These are phyloP conservation scores for Oryza officinalis DNA, from an alignment of 176 grass and related monocot species.

Conservation along the genomic window DNA sequence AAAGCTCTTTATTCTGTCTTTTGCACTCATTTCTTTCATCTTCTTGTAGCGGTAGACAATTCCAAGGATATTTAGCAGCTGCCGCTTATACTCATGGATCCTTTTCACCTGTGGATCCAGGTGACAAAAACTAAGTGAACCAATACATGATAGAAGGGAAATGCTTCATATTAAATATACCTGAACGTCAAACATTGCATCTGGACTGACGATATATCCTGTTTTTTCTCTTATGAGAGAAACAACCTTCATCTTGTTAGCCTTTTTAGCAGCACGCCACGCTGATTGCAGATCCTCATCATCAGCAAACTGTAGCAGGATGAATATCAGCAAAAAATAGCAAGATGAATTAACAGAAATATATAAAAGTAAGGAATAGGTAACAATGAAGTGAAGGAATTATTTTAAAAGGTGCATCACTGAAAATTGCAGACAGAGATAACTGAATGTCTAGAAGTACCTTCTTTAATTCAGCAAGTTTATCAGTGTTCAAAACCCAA, in stretches of 20 bases:
- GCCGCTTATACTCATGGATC: constrained; percentile 98
- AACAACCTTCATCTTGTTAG: constrained; percentile 79
- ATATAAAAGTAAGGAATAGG: constrained; percentile 18
- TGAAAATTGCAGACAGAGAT: neutral
- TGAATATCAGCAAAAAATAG: constrained; percentile 63
- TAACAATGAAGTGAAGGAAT: neutral
- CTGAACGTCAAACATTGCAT: constrained; percentile 99
- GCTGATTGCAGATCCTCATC: constrained; percentile 82
- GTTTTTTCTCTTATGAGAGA: constrained; percentile 91
- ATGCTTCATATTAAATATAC: constrained; percentile 53
- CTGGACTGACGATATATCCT: constrained; percentile 92
- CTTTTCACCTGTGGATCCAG: constrained; percentile 81
- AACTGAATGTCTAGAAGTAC: constrained; percentile 40
- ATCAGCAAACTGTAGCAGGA: constrained; percentile 74
- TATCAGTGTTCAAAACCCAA: constrained; percentile 89
- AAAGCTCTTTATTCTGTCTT: constrained; percentile 72
- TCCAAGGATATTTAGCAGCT: constrained; percentile 93
- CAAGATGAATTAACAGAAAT: constrained; percentile 7
- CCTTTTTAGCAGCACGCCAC: constrained; percentile 78
- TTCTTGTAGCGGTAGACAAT: constrained; percentile 98
- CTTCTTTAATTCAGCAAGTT: constrained; percentile 78
- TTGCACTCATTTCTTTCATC: constrained; percentile 93
- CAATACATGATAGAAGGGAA: neutral
- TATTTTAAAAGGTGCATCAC: neutral
- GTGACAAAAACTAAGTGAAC: constrained; percentile 26